Evolutionary conservation across 345 rosid species (phyloP).

Genomic region (Cochlearia excelsa): DNA sequence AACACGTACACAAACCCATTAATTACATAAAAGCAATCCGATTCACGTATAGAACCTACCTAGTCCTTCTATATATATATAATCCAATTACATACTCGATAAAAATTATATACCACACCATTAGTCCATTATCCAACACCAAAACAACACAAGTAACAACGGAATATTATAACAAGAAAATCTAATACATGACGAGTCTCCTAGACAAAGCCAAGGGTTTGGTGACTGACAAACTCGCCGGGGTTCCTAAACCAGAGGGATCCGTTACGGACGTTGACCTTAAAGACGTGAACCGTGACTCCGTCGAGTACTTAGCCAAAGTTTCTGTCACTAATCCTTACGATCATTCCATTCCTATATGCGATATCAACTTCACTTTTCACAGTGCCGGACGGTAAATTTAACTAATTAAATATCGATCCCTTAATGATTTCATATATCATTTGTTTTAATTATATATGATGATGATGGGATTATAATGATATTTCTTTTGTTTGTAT

Average conservation of each 20-base stretch:
- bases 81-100: conserved; percentile 11
- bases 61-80: conserved; percentile 15
- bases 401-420: background rate
- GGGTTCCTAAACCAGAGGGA: conserved; percentile 64
- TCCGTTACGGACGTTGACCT: conserved; percentile 56
- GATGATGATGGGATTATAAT: background rate
- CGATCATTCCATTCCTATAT: conserved; percentile 53
- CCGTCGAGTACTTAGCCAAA: conserved; percentile 56
- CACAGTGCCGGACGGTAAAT: conserved; percentile 59
- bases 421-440: background rate
- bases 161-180: background rate
- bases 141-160: background rate
- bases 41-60: background rate
- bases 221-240: conserved; percentile 54
- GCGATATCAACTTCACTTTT: conserved; percentile 60
- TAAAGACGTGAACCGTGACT: conserved; percentile 53
- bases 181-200: conserved; percentile 32
- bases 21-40: background rate
- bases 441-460: too few species aligned
- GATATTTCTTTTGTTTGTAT: background rate
- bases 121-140: background rate
- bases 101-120: too few species aligned
- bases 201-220: conserved; percentile 59
- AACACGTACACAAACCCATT: conserved; percentile 30
- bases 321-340: conserved; percentile 70